Evolutionary conservation across 768 basidiomycete genomes (phyloP).

Genomic region (Sarcodon aspratus): DNA sequence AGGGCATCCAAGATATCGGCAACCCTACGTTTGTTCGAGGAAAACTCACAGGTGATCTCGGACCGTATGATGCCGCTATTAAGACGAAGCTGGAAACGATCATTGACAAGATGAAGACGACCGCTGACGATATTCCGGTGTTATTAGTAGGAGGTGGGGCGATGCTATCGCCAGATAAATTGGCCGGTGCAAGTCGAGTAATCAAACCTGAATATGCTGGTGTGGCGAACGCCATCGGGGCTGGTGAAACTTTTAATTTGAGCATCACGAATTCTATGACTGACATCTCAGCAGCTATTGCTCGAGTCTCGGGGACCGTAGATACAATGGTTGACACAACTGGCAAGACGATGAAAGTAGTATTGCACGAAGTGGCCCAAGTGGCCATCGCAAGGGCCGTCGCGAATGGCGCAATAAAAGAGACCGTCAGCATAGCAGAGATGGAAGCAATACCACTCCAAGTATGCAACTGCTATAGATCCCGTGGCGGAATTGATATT

Average conservation of each 20-base stretch:
- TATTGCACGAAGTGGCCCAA: too few relatives aligned
- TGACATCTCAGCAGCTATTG: too few relatives aligned
- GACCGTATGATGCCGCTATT: conserved; percentile 28
- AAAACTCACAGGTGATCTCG: conserved; percentile 13
- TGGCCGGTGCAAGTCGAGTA: conserved; percentile 41
- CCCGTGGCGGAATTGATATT: background rate
- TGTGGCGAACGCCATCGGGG: conserved; percentile 55
- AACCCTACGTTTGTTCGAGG: conserved; percentile 11
- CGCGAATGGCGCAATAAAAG: background rate
- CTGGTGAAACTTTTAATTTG: conserved; percentile 12
- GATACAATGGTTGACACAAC: too few relatives aligned
- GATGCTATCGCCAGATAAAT: conserved; percentile 38
- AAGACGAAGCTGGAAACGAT: conserved; percentile 32
- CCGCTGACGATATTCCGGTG: conserved; percentile 40
- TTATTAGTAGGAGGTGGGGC: conserved; percentile 59
- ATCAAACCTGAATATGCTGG: conserved; percentile 37
- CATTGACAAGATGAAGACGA: conserved; percentile 57
- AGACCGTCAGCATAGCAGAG: conserved; percentile 39
- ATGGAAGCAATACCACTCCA: conserved; percentile 42
- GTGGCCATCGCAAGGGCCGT: too few relatives aligned
- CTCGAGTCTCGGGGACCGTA: too few relatives aligned
- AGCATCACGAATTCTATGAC: too few relatives aligned
- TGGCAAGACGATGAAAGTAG: too few relatives aligned
- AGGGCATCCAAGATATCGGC: conserved; percentile 13
- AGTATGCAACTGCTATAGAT: conserved; percentile 13